Evolutionary conservation across 441 rosid species (phyloP).

Genomic region (Cnidoscolus chayamansa): DNA sequence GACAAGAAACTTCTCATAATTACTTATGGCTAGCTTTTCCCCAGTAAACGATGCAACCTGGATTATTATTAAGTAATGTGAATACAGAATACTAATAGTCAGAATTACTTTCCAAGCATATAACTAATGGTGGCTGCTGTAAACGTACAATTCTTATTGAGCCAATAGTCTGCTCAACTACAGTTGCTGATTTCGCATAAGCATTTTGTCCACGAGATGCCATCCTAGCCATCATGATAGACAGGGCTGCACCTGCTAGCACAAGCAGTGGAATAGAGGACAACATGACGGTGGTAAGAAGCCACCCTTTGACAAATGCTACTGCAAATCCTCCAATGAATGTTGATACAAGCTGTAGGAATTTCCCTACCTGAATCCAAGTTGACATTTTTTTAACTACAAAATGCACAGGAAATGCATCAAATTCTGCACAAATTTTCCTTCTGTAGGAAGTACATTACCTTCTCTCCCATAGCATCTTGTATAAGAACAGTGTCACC

Average conservation of each 20-base stretch:
- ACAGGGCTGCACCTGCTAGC: conserved; percentile 53
- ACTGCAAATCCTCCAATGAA: conserved; percentile 69
- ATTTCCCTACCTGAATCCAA: conserved; percentile 67
- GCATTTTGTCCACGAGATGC: conserved; percentile 66
- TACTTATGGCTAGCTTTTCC: conserved; percentile 60
- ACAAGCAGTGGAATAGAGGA: conserved; percentile 65
- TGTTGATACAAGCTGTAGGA: conserved; percentile 56
- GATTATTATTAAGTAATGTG: neutral
- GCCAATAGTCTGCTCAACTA: conserved; percentile 78
- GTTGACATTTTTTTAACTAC: neutral
- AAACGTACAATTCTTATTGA: conserved; percentile 49
- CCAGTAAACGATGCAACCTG: conserved; percentile 87
- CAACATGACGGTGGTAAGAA: conserved; percentile 66
- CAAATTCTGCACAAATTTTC: neutral
- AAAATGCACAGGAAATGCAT: neutral
- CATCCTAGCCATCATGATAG: conserved; percentile 45
- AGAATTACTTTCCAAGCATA: conserved; percentile 23
- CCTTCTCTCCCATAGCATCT: conserved; percentile 97
- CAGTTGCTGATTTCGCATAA: conserved; percentile 59
- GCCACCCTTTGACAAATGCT: conserved; percentile 75
- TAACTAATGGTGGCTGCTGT: no score
- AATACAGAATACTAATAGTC: neutral
- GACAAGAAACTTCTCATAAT: conserved; percentile 51
- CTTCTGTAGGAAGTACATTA: neutral
- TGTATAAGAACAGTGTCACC: conserved; percentile 88